Evolutionary conservation across 768 basidiomycete genomes (phyloP).

Genomic region (Dioszegia hungarica): DNA sequence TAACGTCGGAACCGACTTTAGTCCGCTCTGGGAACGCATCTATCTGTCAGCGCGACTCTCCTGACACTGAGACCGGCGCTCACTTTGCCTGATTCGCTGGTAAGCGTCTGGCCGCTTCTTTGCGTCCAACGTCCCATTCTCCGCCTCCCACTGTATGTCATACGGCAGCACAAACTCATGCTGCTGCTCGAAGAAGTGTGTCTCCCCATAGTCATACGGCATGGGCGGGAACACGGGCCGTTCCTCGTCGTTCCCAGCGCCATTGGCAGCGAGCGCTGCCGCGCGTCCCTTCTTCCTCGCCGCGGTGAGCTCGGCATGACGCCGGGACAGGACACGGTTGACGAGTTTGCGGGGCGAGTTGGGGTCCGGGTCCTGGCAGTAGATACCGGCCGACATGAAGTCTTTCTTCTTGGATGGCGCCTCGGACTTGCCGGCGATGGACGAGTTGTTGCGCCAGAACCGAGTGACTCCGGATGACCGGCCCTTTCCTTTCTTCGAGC

Average conservation of each 20-base stretch:
- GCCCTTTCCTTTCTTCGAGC: background rate
- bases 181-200: conserved; percentile 29
- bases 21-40: conserved; percentile 37
- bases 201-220: conserved; percentile 34
- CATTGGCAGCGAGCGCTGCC: background rate
- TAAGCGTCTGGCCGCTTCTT: conserved; percentile 38
- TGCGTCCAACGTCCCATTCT: conserved; percentile 29
- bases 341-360: conserved; percentile 21
- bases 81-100: conserved; percentile 30
- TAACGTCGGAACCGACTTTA: conserved; percentile 9
- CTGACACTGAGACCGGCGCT: too few relatives aligned
- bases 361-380: conserved; percentile 34
- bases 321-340: conserved; percentile 14
- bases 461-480: background rate
- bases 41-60: conserved; percentile 10
- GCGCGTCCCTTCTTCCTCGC: conserved; percentile 7
- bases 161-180: conserved; percentile 41
- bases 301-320: conserved; percentile 1
- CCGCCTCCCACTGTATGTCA: conserved; percentile 36
- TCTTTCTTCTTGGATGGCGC: conserved; percentile 15
- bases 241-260: background rate
- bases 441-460: background rate
- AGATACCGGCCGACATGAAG: conserved; percentile 36
- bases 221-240: conserved; percentile 30
- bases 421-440: background rate